Base-by-base conservation (phyloP, 1,139 yeast species). In the Nakaseomyces delphensis region DNA sequence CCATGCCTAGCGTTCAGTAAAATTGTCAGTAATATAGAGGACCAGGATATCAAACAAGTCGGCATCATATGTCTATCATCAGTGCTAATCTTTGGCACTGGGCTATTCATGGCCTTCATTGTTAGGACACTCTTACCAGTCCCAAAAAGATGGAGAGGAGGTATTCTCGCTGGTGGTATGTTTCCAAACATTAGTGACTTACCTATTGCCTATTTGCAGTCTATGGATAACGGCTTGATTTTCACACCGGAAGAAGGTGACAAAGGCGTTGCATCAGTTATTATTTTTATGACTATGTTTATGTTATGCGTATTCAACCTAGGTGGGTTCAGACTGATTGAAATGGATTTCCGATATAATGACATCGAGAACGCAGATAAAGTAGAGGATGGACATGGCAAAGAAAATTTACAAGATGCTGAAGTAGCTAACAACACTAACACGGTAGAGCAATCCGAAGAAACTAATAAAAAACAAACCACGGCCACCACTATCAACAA, bases 171-270 rank as follows among this genome's bases (percentile, higher is more conserved):
- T 4, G 91, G 87, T 11, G 91, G 95, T 0, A 68, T 83, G 49
- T 75, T 85, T 54, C 85, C 69, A n/a, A 82, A 82, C 57, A 79
- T 84, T 45, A 77, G 89, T 29, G 97, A 89, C 63, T 68, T 89
- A 48, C 96, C 97, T 0, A 84, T 89, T 55, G 96, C 96, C 0
- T 87, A 87, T 55, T 66, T 89, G 41, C 93, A 85, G 54, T 83
- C 95, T 0, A 68, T 89, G 61, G 81, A 86, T 25, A 69, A 74
- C 21, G 80, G 89, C 0, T 69, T 77, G 0, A 69, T 75, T 1
- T 81, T 89, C 51, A 65, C 78, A 0, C 50, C 66, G 2, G 73
- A 60, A 2, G 77, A 84, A 49, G 85, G 85, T 24, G 74, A 76
- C 45, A 74, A 75, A 52, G 97, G 97, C 11, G 84, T 83, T 24